Conservation (phyloP, 2,329 filamentous ascomycete genomes). For the Pseudogymnoascus sp. region DNA sequence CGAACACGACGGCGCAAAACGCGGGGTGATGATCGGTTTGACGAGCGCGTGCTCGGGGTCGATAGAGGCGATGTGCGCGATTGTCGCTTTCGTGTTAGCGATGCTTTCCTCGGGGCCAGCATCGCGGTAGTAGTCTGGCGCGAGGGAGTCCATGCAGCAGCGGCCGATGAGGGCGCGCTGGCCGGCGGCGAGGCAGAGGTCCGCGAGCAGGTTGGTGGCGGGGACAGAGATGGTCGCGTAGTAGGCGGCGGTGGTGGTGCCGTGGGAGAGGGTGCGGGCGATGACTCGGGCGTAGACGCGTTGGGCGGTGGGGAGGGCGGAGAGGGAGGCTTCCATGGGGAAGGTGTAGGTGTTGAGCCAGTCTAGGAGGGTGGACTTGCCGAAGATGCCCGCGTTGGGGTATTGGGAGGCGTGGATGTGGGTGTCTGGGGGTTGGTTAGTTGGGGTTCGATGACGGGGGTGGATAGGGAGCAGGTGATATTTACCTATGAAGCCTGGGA, state of each 20-base stretch:
- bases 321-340: conserved; percentile 74
- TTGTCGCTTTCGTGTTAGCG: conserved; percentile 46
- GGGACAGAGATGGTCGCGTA: conserved; percentile 82
- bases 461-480: conserved; percentile 10
- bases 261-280: conserved; percentile 71
- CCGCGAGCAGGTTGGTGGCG: conserved; percentile 83
- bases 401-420: conserved; percentile 95
- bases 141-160: conserved; percentile 86
- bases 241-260: conserved; percentile 91
- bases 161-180: conserved; percentile 87
- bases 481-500: conserved; percentile 72
- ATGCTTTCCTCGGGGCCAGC: conserved; percentile 51
- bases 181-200: conserved; percentile 68
- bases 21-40: conserved; percentile 69
- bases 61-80: conserved; percentile 57
- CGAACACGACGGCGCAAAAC: conserved; percentile 58
- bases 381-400: conserved; percentile 88
- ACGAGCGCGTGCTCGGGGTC: conserved; percentile 61
- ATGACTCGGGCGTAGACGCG: conserved; percentile 72
- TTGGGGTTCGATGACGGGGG: neutral
- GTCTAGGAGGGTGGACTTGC: conserved; percentile 82
- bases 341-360: conserved; percentile 96
- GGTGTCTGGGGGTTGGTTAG: conserved; percentile 56
- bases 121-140: conserved; percentile 75
- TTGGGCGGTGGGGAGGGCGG: conserved; percentile 51